Evolutionary conservation across 2,329 filamentous ascomycete genomes (phyloP).

Genomic region (Alternaria incomplexa): DNA sequence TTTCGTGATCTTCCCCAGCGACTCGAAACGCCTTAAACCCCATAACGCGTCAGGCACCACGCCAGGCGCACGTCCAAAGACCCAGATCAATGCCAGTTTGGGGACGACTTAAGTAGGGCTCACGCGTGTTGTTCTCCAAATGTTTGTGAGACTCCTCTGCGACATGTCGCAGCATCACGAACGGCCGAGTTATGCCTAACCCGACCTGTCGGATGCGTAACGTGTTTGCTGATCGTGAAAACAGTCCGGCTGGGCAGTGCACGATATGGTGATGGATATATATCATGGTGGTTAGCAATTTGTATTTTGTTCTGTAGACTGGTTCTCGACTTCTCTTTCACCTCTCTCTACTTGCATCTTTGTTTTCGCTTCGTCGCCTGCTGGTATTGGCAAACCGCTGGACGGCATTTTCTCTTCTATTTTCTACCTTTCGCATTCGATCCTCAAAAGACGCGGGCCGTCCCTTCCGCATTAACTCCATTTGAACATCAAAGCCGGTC

Average conservation of each 20-base stretch:
- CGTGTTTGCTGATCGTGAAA: neutral
- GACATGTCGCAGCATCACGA: constrained; percentile 8
- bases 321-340: neutral
- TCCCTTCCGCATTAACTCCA: neutral
- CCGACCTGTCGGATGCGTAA: constrained; percentile 12
- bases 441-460: neutral
- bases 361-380: constrained; percentile 11
- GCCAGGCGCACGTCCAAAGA: neutral
- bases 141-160: constrained; percentile 6
- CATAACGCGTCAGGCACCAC: neutral
- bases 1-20: neutral
- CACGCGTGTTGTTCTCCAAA: neutral
- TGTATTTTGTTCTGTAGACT: constrained; percentile 2
- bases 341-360: neutral
- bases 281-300: constrained; percentile 1
- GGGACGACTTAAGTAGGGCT: neutral
- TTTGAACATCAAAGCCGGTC: neutral
- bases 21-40: neutral
- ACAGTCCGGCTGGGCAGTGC: constrained; percentile 2
- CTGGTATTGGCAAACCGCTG: constrained; percentile 17
- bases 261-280: neutral
- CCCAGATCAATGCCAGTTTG: neutral
- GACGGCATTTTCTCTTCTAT: constrained; percentile 5
- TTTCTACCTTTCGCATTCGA: neutral
- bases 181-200: constrained; percentile 10